Conservation (phyloP, 768 basidiomycete species). For the Hygrocybe punicea region DNA sequence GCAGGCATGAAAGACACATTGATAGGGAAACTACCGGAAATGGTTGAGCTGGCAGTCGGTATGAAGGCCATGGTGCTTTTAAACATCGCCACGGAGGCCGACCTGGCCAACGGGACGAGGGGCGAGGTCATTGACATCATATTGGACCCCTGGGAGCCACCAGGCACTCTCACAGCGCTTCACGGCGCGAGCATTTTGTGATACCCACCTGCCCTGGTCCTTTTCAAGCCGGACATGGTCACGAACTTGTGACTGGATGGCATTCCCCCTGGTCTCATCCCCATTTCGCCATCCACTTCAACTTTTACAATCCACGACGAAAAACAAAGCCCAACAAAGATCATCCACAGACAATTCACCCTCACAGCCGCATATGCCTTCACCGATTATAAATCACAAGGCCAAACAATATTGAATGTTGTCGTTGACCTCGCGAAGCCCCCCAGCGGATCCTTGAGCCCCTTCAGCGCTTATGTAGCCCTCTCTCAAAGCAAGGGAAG, state of each 20-base stretch:
- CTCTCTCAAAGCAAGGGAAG: conserved; percentile 33
- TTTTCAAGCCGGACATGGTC: too few species aligned
- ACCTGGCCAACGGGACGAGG: too few species aligned
- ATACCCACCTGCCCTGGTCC: not conserved
- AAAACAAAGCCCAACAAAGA: not conserved
- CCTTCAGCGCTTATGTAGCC: conserved; percentile 34
- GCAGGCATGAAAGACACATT: too few species aligned
- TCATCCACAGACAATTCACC: conserved; percentile 24
- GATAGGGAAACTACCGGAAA: not conserved
- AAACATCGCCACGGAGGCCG: too few species aligned
- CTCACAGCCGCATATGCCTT: conserved; percentile 39
- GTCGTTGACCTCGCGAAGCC: conserved; percentile 36
- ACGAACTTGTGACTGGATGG: too few species aligned
- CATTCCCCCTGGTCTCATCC: too few species aligned
- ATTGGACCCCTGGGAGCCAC: not conserved
- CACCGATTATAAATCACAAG: conserved; percentile 42
- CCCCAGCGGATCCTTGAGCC: conserved; percentile 21
- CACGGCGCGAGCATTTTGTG: not conserved
- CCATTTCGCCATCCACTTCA: too few species aligned
- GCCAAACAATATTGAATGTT: conserved; percentile 35
- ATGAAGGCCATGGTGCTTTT: conserved; percentile 2
- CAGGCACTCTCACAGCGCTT: not conserved
- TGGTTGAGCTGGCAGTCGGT: not conserved
- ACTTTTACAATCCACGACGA: not conserved
- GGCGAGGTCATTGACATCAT: too few species aligned